phyloP scores from a whole-genome alignment of 2,329 filamentous ascomycete species.

The Fusarium citri region DNA sequence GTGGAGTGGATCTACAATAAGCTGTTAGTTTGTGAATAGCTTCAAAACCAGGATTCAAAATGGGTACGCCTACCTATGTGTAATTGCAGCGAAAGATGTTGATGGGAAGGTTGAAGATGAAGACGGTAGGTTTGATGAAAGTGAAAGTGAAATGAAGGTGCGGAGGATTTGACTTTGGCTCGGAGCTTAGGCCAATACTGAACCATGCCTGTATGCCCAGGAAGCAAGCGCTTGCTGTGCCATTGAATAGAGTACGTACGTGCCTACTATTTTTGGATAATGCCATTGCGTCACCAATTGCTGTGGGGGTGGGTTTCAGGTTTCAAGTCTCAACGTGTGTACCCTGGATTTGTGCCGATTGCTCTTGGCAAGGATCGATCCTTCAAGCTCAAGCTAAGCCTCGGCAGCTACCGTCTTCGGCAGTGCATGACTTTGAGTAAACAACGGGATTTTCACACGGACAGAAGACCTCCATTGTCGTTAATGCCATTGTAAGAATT shows the following conservation, averaged over 20 bases:
- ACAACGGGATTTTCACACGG: neutral
- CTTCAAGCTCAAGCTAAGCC: neutral
- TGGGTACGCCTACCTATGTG: constrained; percentile 4
- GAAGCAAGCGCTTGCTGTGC: neutral
- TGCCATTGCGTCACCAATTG: constrained; percentile 31
- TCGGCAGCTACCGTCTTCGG: neutral
- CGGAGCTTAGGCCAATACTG: constrained; percentile 18
- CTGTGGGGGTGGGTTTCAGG: constrained; percentile 36
- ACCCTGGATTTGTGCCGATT: constrained; percentile 21
- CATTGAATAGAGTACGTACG: neutral
- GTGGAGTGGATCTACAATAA: constrained; percentile 6
- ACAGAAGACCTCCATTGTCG: neutral
- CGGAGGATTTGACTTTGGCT: neutral
- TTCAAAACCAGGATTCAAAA: neutral
- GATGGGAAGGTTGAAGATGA: neutral
- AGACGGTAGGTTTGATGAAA: neutral
- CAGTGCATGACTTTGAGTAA: neutral
- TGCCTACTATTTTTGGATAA: constrained; percentile 24
- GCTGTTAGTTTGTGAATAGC: neutral
- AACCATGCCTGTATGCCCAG: constrained; percentile 7
- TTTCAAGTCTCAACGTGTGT: constrained; percentile 19
- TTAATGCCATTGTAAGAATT: neutral
- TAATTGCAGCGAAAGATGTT: neutral
- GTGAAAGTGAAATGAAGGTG: neutral
- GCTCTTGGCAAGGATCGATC: constrained; percentile 2